These are phyloP conservation scores for Aspergillus asperescens DNA, from an alignment of 495 filamentous ascomycete species.

Conservation along the genomic window DNA sequence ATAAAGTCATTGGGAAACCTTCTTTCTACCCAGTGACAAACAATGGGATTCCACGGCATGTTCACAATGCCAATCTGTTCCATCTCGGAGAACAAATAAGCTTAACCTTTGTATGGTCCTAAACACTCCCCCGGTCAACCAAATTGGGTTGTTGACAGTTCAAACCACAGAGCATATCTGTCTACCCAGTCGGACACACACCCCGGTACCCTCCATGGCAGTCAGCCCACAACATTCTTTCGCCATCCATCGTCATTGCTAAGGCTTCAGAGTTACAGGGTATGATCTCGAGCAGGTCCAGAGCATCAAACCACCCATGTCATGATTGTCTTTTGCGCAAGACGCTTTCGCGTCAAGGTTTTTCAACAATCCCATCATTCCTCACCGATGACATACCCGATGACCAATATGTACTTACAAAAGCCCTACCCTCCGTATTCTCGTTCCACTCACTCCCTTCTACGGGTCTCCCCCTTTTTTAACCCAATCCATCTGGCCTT, in stretches of 20 bases:
- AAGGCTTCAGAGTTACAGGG: constrained; percentile 5
- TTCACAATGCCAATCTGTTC: background rate
- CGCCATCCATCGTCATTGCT: background rate
- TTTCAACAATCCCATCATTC: background rate
- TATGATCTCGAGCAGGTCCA: background rate
- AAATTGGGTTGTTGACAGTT: background rate
- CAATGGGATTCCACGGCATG: background rate
- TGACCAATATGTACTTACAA: background rate
- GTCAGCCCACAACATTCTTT: background rate
- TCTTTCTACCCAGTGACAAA: background rate
- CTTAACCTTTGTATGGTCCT: background rate
- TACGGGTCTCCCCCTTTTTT: background rate
- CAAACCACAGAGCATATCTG: background rate
- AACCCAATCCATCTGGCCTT: background rate
- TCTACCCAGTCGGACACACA: background rate
- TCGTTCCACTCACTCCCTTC: background rate
- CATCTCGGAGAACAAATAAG: background rate
- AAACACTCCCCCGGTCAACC: too few relatives aligned
- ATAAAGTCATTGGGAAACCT: background rate
- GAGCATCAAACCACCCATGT: background rate
- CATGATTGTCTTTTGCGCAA: background rate
- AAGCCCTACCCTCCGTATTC: background rate
- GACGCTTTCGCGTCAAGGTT: background rate
- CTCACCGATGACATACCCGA: background rate
- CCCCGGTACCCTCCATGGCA: background rate